Base-by-base conservation (phyloP, 2,329 filamentous ascomycete genomes). In the Endothia cerciana region DNA sequence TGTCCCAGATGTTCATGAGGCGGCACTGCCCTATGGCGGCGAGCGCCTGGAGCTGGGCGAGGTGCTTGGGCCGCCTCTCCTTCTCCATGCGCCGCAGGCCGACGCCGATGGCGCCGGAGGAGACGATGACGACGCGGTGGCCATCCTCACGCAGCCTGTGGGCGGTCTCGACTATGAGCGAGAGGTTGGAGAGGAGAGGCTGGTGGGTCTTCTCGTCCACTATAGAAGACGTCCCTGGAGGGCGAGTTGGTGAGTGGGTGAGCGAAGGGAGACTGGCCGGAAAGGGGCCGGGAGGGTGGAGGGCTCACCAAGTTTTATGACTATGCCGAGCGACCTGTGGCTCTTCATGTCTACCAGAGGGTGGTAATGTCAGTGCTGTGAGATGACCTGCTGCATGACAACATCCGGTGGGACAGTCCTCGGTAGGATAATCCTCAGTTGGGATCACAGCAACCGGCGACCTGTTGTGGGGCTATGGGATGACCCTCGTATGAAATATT, bases 21-120 rank as follows among this genome's bases (percentile, higher is more conserved):
- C 93, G 89, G 75, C 94, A 97, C 81, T 99, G 95, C 56, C 95
- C 95, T 72, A 99, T 97, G 56, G 95, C 95, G 67, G 95, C 95
- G 65, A 99, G 85, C 13, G 94, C 95, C 85, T 92, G 95, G 68
- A 97, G 85, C 77, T 93, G 88, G 59, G 94, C 91, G 45, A 99
- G 85, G 77, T 97, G 91, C 78, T 97, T 97, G 28, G 95, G 95
- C 71, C 93, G 87, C 73, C 91, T 91, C 36, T 92, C 88, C 67
- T 97, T 84, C 75, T 97, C 88, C 92, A 98, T 97, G 68, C 93
- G 88, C 65, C 92, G 88, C 68, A 99, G 83, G 7, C 94, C 95
- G 68, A 99, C 93, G 66, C 94, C 95, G 78, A 99, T 97, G 77
- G 95, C 95, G 67, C 95, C 95, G 0, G 95, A 99, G 2, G 95